These are phyloP conservation scores for Danielia oregonensis DNA, from an alignment of 805 yeast species.

Conservation along the genomic window DNA sequence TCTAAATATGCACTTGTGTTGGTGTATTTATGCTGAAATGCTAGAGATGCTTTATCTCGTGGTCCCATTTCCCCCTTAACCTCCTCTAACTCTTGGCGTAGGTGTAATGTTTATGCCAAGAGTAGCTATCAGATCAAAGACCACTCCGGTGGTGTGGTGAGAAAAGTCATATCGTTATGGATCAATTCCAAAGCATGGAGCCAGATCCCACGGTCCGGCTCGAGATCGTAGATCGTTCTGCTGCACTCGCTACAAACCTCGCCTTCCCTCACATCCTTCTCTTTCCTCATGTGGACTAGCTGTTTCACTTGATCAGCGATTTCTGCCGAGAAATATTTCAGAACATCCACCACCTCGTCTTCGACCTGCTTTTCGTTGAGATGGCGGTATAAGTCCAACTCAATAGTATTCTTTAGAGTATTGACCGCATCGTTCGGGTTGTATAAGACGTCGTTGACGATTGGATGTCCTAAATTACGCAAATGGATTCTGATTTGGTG, in stretches of 20 bases:
- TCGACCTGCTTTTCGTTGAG: constrained; percentile 4
- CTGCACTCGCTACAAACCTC: constrained; percentile 11
- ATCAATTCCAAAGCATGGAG: constrained; percentile 41
- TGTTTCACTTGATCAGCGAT: background rate
- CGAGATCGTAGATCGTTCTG: constrained; percentile 8
- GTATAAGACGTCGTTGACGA: constrained; percentile 14
- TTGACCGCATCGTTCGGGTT: constrained; percentile 4
- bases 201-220: constrained; percentile 33
- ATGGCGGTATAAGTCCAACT: constrained; percentile 4
- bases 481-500: constrained; percentile 58
- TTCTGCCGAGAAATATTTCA: background rate
- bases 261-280: background rate
- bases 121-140: too few relatives aligned
- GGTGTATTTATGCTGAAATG: too few relatives aligned
- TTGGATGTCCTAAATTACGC: constrained; percentile 36
- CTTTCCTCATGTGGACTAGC: too few relatives aligned
- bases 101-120: too few relatives aligned
- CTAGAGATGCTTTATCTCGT: too few relatives aligned
- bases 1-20: too few relatives aligned
- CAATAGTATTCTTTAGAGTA: constrained; percentile 5
- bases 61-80: too few relatives aligned
- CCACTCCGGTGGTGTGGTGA: too few relatives aligned
- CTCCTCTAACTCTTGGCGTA: too few relatives aligned
- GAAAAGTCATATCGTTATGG: constrained; percentile 12
- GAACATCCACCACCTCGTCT: background rate